Evolutionary conservation across 768 basidiomycete species (phyloP), one percentile per base, ranked within the genome.

Genomic region (Thelephora ganbajun): DNA sequence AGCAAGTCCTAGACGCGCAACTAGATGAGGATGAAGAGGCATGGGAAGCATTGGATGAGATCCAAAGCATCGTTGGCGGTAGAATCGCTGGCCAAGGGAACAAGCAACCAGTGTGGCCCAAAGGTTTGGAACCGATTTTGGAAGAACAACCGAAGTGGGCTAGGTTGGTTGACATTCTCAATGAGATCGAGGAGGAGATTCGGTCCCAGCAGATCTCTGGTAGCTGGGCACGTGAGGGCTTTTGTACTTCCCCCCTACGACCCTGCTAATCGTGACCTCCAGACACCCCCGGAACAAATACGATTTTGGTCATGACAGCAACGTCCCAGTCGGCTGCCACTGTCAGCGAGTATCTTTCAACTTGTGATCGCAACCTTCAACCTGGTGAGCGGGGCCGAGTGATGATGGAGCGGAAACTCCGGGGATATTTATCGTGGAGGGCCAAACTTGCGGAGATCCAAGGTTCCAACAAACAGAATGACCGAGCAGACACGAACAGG

Each of bases 121-220:
- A 75, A 9, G 80, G 79, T 1, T 79, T 93, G 61, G 79, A 89
- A 41, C 87, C 90, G 0, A 77, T 92, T 0, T 69, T 97, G 19
- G 96, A 98, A 63, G 96, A 98, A 58, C 73, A 87, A 39, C 93
- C 93, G 0, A 99, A 99, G 61, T 98, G 96, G 94, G 73, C 73
- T 48, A 60, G 93, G 6, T 65, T 99, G 11, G 73, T 80, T 0
- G 85, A 90, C n/a, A 74, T 93, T 0, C 61, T 99, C 39, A 72
- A 88, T 45, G 96, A 99, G 64, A 83, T 91, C 2, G 96, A 98
- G 61, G 79, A 79, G 50, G 88, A 92, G 53, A 81, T 86, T 51
- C 76, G 81, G 52, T 68, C 69, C 7, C 41, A 51, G 23, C 49
- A 57, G 5, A 50, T 56, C 1, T 46, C 54, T 11, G 39, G 14